A percentile compares a stretch with the other conserved stretches of the same genome.
phyloP scores from a whole-genome alignment of 768 basidiomycete genomes.

The Trametes cinnabarina region DNA sequence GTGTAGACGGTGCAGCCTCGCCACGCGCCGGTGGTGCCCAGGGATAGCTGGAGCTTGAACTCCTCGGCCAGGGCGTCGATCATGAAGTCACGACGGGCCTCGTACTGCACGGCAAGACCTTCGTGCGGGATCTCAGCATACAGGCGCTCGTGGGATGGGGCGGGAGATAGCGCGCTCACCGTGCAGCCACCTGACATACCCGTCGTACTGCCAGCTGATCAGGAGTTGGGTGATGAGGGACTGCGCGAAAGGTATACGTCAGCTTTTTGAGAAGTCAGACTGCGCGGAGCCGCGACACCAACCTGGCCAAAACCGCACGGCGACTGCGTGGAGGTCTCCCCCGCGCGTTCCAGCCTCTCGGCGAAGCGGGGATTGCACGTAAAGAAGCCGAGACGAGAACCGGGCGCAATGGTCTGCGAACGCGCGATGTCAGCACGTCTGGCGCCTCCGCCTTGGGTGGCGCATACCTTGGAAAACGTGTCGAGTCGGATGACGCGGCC shows the following conservation, averaged over 20 bases:
- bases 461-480: conserved; percentile 67
- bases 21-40: conserved; percentile 28
- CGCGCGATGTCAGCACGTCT: conserved; percentile 2
- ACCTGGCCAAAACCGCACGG: conserved; percentile 75
- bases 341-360: conserved; percentile 67
- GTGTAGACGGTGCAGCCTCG: conserved; percentile 43
- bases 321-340: conserved; percentile 66
- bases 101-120: conserved; percentile 58
- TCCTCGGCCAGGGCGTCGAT: conserved; percentile 62
- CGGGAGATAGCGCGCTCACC: conserved; percentile 35
- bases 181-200: conserved; percentile 76
- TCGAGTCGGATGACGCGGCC: conserved; percentile 84
- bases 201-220: conserved; percentile 62
- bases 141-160: too few species aligned
- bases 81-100: conserved; percentile 56
- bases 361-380: conserved; percentile 75
- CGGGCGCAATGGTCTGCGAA: conserved; percentile 71
- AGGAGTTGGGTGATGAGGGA: conserved; percentile 62
- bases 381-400: conserved; percentile 76
- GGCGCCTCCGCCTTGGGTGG: neutral
- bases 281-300: neutral
- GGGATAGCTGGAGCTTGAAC: conserved; percentile 51
- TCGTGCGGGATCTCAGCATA: neutral
- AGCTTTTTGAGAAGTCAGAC: neutral
- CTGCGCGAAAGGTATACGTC: conserved; percentile 22